phyloP scores from a whole-genome alignment of 1,284 basidiomycete genomes.

The Rhodotorula sp. region DNA sequence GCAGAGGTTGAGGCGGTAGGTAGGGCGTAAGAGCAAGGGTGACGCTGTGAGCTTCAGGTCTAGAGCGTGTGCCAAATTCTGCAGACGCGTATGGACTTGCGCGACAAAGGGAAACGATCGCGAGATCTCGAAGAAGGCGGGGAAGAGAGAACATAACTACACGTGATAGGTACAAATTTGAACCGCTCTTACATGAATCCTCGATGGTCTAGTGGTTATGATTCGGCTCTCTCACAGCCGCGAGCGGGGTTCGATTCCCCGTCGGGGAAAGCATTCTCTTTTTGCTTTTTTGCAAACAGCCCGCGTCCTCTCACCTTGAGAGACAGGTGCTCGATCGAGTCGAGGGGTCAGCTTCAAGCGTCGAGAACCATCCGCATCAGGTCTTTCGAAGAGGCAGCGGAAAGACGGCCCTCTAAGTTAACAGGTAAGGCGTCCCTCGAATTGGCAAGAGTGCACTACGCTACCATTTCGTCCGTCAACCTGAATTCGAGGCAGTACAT shows the following conservation, averaged over 20 bases:
- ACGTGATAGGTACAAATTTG: not conserved
- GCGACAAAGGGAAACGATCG: not conserved
- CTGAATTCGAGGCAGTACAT: constrained; percentile 97
- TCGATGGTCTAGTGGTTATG: constrained; percentile 25
- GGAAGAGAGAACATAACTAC: not conserved
- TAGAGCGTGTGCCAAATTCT: not conserved
- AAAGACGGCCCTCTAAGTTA: too few relatives aligned
- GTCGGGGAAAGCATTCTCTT: constrained; percentile 11
- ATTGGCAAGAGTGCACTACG: too few relatives aligned
- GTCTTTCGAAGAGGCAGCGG: too few relatives aligned
- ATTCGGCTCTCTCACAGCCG: constrained; percentile 25
- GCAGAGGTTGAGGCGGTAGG: not conserved
- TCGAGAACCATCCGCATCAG: too few relatives aligned
- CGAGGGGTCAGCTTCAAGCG: too few relatives aligned
- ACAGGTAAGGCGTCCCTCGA: too few relatives aligned
- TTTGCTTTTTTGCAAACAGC: not conserved
- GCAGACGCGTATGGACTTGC: not conserved
- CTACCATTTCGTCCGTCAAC: constrained; percentile 1
- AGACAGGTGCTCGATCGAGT: too few relatives aligned
- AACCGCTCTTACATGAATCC: not conserved
- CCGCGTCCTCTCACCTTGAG: too few relatives aligned
- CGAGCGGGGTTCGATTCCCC: constrained; percentile 25
- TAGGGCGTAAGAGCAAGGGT: too few relatives aligned
- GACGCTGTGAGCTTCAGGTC: too few relatives aligned
- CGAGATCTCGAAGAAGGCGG: too few relatives aligned